Percentiles rank a stretch among this genome's conserved stretches.
Conservation (phyloP, 2,329 filamentous ascomycete species). For the Diaporthe sp. region DNA sequence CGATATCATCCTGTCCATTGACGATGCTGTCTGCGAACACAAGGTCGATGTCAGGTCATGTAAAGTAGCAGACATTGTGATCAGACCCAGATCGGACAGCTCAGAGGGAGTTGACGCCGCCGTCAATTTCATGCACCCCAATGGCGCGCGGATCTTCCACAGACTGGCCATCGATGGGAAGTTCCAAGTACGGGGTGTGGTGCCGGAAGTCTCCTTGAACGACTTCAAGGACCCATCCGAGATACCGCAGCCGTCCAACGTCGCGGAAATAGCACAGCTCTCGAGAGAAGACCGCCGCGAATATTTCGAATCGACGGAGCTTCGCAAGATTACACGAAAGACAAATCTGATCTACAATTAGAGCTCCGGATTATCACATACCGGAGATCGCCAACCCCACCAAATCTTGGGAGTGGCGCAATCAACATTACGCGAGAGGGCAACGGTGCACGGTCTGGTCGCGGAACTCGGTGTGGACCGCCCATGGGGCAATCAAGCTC, state of each 20-base stretch:
- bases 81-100: neutral
- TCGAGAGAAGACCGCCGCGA: neutral
- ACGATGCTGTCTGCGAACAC: neutral
- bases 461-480: slow-evolving; percentile 3
- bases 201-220: neutral
- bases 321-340: slow-evolving; percentile 10
- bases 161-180: neutral
- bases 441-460: neutral
- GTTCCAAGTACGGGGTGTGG: neutral
- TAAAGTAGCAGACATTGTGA: neutral
- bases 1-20: slow-evolving; percentile 19
- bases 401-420: slow-evolving; percentile 11
- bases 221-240: neutral
- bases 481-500: neutral
- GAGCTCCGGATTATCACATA: neutral
- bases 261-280: neutral
- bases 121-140: neutral
- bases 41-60: neutral
- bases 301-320: neutral
- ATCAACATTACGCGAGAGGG: slow-evolving; percentile 1
- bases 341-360: slow-evolving; percentile 2
- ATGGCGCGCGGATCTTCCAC: neutral
- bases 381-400: slow-evolving; percentile 1
- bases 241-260: neutral
- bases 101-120: neutral